Evolutionary conservation across 2,329 filamentous ascomycete species (phyloP), one percentile per base, ranked within the genome.

Genomic region (Juglanconis sp.): DNA sequence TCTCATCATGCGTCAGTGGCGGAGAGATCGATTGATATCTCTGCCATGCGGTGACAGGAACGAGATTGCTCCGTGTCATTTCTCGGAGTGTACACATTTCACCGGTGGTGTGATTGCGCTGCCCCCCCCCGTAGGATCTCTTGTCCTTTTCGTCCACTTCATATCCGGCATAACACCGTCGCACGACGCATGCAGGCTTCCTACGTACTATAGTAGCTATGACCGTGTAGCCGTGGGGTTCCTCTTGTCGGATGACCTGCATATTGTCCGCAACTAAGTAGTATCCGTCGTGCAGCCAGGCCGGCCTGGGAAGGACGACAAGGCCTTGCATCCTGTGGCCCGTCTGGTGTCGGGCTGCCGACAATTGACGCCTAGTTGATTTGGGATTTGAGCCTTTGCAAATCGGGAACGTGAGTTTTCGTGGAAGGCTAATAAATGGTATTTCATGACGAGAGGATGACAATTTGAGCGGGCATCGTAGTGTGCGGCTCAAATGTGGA

Each of bases 111-210:
- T 30, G 31, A n/a, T 48, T 17, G n/a, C 40, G 48, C 34, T 32
- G 35, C 53, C 32, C 36, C 32, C 36, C 35, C 31, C 44, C 30
- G n/a, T 36, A n/a, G n/a, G 40, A 46, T 46, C 11, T 11, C 15
- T 13, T 46, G 24, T 34, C 6, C 24, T 47, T 35, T 30, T 34
- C 36, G 13, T 30, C 40, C 34, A 17, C 34, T 59, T 59, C 56
- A 50, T 59, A 59, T 59, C 40, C 49, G 42, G 40, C 49, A 53
- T 11, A 10, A 52, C 56, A 35, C 40, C 40, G 24, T 53, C 31
- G 30, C 50, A 58, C 56, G 24, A 31, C 40, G 24, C 35, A 58
- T 58, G 56, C 50, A 58, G 50, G 49, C 13, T 48, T 10, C 42
- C 56, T 17, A 24, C 24, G 24, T 24, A 24, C 24, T 24, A 24